Conservation (phyloP, 495 filamentous ascomycete genomes). For the Aspergillus steynii region DNA sequence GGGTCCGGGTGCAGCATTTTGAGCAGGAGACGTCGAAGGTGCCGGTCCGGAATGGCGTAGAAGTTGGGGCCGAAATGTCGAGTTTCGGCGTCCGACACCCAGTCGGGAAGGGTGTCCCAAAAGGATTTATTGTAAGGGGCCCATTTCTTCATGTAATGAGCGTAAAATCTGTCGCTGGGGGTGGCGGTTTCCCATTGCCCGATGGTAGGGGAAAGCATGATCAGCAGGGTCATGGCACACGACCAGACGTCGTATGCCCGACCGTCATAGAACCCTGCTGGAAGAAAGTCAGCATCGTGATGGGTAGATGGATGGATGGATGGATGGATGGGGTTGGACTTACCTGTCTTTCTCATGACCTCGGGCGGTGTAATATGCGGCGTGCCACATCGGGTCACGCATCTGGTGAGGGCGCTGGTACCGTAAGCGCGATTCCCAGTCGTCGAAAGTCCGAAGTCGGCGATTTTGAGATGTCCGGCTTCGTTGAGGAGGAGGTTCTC, state of each 20-base stretch:
- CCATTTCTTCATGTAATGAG: too few relatives aligned
- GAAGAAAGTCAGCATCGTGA: constrained; percentile 2
- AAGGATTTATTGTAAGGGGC: too few relatives aligned
- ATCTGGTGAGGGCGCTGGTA: background rate
- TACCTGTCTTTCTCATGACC: background rate
- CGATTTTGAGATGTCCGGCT: constrained; percentile 73
- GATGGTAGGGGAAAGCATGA: constrained; percentile 51
- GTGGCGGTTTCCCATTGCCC: too few relatives aligned
- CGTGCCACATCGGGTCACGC: background rate
- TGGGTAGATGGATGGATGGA: constrained; percentile 27
- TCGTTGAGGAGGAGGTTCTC: constrained; percentile 73
- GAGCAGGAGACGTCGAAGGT: constrained; percentile 63
- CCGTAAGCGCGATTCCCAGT: background rate
- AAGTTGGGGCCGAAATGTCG: constrained; percentile 51
- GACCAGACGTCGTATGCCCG: constrained; percentile 78
- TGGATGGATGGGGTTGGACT: background rate
- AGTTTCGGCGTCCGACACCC: constrained; percentile 34
- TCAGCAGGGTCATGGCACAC: constrained; percentile 70
- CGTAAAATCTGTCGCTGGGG: background rate
- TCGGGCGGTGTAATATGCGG: background rate
- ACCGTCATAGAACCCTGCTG: constrained; percentile 64
- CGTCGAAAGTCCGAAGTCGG: constrained; percentile 74
- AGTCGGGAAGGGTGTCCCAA: too few relatives aligned
- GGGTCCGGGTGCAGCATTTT: constrained; percentile 77
- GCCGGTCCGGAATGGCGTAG: constrained; percentile 47